Percentiles rank a stretch among this genome's conserved stretches.
These are phyloP conservation scores for Meyerozyma elateridarum DNA, from an alignment of 1,139 yeast species.

Conservation along the genomic window DNA sequence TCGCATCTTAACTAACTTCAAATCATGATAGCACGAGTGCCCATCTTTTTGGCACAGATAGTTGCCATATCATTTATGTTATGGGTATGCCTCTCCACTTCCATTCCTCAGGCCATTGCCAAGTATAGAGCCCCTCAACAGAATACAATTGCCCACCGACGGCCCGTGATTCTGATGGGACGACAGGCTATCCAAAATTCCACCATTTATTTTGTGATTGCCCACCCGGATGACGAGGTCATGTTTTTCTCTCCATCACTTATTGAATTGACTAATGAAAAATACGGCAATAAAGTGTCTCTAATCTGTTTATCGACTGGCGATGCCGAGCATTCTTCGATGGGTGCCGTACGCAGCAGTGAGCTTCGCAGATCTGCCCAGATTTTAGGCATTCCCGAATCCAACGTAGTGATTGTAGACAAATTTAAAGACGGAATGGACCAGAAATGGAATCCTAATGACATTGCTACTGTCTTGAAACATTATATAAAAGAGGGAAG, in stretches of 20 bases:
- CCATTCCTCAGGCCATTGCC: constrained; percentile 33
- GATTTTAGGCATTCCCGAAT: constrained; percentile 48
- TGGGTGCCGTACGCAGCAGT: constrained; percentile 55
- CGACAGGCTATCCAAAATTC: constrained; percentile 1
- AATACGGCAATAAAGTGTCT: constrained; percentile 47
- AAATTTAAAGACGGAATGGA: constrained; percentile 69
- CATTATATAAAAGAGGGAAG: constrained; percentile 17
- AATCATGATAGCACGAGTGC: constrained; percentile 16
- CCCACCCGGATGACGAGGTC: constrained; percentile 98
- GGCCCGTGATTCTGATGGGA: background rate
- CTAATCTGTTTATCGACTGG: constrained; percentile 78
- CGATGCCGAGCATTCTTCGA: constrained; percentile 55
- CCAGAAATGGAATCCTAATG: constrained; percentile 54
- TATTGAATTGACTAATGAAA: constrained; percentile 44
- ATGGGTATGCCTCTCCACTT: constrained; percentile 40
- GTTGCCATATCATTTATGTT: constrained; percentile 23
- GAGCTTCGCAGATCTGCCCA: constrained; percentile 60
- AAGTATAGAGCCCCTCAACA: constrained; percentile 15
- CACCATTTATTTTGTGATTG: constrained; percentile 54
- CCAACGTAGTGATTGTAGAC: constrained; percentile 43
- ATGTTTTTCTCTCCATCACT: constrained; percentile 93
- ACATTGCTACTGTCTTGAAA: constrained; percentile 29
- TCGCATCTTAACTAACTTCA: background rate
- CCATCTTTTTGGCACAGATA: constrained; percentile 13
- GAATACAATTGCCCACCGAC: background rate